Conservation (phyloP, 1,284 basidiomycete genomes). For the Hypsizygus ulmarius region DNA sequence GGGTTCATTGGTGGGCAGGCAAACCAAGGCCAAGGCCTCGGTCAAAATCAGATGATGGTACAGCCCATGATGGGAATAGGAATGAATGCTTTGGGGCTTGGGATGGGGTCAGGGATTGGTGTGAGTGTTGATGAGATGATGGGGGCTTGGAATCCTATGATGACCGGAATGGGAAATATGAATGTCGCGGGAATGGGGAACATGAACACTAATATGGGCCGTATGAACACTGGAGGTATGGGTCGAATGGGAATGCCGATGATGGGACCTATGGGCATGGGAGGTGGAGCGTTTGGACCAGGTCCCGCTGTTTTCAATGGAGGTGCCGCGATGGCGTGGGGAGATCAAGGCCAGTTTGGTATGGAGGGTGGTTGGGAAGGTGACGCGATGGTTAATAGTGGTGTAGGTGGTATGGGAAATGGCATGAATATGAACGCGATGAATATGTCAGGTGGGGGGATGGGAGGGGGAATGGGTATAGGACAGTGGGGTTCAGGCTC, state of each 20-base stretch:
- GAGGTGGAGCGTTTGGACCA: slow-evolving; percentile 28
- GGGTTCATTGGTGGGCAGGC: slow-evolving; percentile 17
- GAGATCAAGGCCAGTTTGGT: slow-evolving; percentile 33
- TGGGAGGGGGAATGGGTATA: slow-evolving; percentile 31
- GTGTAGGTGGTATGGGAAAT: slow-evolving; percentile 23
- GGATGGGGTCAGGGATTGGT: slow-evolving; percentile 25
- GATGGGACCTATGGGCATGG: slow-evolving; percentile 43
- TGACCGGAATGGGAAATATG: slow-evolving; percentile 26
- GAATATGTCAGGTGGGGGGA: slow-evolving; percentile 23
- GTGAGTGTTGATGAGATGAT: slow-evolving; percentile 33
- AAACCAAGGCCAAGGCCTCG: slow-evolving; percentile 24
- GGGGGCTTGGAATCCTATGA: slow-evolving; percentile 35
- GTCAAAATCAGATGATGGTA: slow-evolving; percentile 46
- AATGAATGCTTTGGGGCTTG: slow-evolving; percentile 35
- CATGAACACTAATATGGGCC: slow-evolving; percentile 30
- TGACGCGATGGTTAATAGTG: slow-evolving; percentile 26
- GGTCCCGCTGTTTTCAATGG: slow-evolving; percentile 25
- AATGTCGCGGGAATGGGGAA: slow-evolving; percentile 21
- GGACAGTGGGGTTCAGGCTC: slow-evolving; percentile 28
- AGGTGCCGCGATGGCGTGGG: slow-evolving; percentile 30
- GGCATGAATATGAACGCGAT: slow-evolving; percentile 27
- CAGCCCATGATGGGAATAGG: slow-evolving; percentile 47
- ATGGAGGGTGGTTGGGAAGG: slow-evolving; percentile 36
- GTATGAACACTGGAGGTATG: slow-evolving; percentile 22
- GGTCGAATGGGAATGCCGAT: slow-evolving; percentile 41